Conservation (phyloP, 345 rosid genomes). For the Limnanthes douglasii region DNA sequence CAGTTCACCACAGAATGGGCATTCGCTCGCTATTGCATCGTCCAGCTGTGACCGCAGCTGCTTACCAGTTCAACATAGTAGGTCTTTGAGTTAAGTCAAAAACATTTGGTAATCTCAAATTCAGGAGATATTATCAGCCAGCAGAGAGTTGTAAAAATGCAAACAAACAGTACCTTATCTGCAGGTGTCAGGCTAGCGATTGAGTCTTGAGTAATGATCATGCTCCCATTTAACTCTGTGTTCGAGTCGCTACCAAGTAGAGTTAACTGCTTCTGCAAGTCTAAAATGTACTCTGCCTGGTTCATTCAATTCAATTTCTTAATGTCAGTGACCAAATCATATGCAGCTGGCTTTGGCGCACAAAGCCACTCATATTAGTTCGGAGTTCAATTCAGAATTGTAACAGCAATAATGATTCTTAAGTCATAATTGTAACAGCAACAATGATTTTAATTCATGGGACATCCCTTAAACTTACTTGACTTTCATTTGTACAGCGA, state of each 20-base stretch:
- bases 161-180: constrained; percentile 45
- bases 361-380: too few species aligned
- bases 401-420: too few species aligned
- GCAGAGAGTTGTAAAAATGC: too few species aligned
- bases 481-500: constrained; percentile 16
- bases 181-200: constrained; percentile 43
- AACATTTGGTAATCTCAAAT: not conserved
- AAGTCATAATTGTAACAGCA: too few species aligned
- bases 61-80: constrained; percentile 7
- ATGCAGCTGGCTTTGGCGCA: too few species aligned
- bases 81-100: not conserved
- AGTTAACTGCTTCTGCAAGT: constrained; percentile 86
- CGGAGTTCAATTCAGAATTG: constrained; percentile 2
- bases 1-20: constrained; percentile 92
- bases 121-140: too few species aligned
- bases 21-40: constrained; percentile 87
- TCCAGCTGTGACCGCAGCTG: constrained; percentile 92
- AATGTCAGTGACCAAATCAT: too few species aligned
- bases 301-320: constrained; percentile 6
- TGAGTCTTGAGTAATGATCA: constrained; percentile 47
- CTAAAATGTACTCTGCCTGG: constrained; percentile 75
- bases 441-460: constrained; percentile 4
- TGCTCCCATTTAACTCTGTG: constrained; percentile 46
- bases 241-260: constrained; percentile 57
- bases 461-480: constrained; percentile 8